Conservation (phyloP, 805 yeast species). For the Metschnikowia baotianmanensis region DNA sequence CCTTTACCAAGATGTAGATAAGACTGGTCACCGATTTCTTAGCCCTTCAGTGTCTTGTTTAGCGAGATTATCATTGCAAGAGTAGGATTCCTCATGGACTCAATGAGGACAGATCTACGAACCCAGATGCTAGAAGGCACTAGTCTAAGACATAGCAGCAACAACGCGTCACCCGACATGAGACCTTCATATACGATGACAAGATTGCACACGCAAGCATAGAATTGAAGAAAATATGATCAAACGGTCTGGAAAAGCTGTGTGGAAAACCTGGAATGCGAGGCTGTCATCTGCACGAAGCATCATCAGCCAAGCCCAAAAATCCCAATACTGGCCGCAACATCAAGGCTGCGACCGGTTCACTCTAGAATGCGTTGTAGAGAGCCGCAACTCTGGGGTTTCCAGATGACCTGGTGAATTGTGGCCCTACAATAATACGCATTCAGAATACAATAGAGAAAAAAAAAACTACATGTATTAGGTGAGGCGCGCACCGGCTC, state of each 20-base stretch:
- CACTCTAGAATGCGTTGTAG: conserved; percentile 50
- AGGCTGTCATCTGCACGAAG: conserved; percentile 24
- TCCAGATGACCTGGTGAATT: conserved; percentile 24
- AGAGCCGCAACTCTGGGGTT: conserved; percentile 42
- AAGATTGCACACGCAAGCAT: too few species aligned
- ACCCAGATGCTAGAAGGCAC: too few species aligned
- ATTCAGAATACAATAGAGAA: conserved; percentile 43
- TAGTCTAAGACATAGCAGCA: too few species aligned
- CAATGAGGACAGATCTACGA: too few species aligned
- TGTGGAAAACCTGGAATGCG: conserved; percentile 46
- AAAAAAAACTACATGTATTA: conserved; percentile 10
- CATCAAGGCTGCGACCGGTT: conserved; percentile 29
- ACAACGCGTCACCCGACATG: too few species aligned
- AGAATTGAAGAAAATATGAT: not conserved
- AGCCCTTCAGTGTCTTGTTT: too few species aligned
- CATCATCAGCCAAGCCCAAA: conserved; percentile 37
- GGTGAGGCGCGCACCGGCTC: conserved; percentile 3
- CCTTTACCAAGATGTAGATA: too few species aligned
- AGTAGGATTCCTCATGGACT: too few species aligned
- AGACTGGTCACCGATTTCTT: too few species aligned
- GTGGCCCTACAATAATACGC: conserved; percentile 52
- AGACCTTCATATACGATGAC: too few species aligned
- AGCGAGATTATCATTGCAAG: too few species aligned
- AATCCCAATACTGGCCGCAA: conserved; percentile 39
- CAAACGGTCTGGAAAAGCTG: conserved; percentile 21